A percentile compares a stretch with the other conserved stretches of the same genome.
Conservation (phyloP, 176 grass and related monocot species). For the Stipa capillata region DNA sequence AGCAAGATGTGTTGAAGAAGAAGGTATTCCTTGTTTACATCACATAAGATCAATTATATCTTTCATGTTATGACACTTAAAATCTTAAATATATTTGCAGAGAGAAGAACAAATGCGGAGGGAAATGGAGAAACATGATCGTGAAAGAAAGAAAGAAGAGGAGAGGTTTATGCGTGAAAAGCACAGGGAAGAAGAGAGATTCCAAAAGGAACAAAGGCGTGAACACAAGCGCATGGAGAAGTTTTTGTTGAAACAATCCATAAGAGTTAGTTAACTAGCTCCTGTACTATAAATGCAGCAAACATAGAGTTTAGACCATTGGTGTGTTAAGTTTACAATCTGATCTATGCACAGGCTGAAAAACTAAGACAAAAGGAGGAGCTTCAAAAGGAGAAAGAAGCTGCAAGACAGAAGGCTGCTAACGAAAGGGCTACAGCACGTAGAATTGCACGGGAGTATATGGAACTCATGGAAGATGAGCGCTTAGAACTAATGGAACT, state of each 20-base stretch:
- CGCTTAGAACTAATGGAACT: conserved; percentile 95
- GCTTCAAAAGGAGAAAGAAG: conserved; percentile 77
- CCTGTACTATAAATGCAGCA: neutral
- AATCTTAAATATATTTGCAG: conserved; percentile 38
- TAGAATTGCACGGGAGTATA: conserved; percentile 77
- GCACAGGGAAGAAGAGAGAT: conserved; percentile 78
- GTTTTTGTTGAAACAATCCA: conserved; percentile 63
- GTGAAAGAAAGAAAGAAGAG: conserved; percentile 94
- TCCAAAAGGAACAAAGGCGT: conserved; percentile 74
- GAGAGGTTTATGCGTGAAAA: conserved; percentile 76
- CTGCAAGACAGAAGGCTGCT: conserved; percentile 77
- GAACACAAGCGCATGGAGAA: conserved; percentile 91
- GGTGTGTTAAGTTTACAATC: conserved; percentile 21
- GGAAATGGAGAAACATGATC: conserved; percentile 81
- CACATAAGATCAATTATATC: neutral
- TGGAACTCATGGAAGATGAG: conserved; percentile 97
- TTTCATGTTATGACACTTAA: neutral
- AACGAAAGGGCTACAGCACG: conserved; percentile 89
- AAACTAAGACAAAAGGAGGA: conserved; percentile 91
- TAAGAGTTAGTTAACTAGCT: conserved; percentile 46
- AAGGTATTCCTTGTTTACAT: conserved; percentile 54
- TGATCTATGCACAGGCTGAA: conserved; percentile 50
- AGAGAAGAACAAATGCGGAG: conserved; percentile 86
- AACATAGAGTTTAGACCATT: neutral
- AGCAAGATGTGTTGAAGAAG: conserved; percentile 84